These are phyloP conservation scores for Sporothrix sp. DNA, from an alignment of 2,329 filamentous ascomycete species.

Conservation along the genomic window DNA sequence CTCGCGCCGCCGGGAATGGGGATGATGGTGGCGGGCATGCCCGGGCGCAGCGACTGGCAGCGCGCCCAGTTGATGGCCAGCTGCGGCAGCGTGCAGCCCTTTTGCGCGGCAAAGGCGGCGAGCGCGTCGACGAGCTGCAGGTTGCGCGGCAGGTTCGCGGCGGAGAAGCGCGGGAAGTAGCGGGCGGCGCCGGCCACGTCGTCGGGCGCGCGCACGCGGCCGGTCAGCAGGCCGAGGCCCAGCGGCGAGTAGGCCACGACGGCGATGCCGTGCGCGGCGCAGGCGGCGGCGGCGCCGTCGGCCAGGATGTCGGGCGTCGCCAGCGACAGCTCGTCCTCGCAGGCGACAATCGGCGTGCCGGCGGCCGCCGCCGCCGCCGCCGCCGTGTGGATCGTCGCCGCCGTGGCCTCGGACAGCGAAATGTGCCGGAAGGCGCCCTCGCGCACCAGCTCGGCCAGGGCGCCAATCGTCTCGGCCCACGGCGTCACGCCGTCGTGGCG, in stretches of 20 bases:
- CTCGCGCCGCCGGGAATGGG: constrained; percentile 35
- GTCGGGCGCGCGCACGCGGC: background rate
- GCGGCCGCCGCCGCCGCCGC: constrained; percentile 26
- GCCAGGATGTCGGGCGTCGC: constrained; percentile 38
- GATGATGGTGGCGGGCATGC: constrained; percentile 37
- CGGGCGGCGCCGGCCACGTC: background rate
- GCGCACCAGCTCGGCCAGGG: constrained; percentile 40
- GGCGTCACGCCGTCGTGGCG: constrained; percentile 43
- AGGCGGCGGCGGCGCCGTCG: constrained; percentile 41
- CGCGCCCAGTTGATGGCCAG: constrained; percentile 48
- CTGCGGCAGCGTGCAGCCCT: constrained; percentile 40
- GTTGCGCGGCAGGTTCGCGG: constrained; percentile 44
- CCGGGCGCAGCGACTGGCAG: constrained; percentile 27
- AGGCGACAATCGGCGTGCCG: constrained; percentile 29
- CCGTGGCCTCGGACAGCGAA: constrained; percentile 42
- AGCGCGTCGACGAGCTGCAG: constrained; percentile 38
- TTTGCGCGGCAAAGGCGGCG: constrained; percentile 35
- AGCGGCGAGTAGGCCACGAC: constrained; percentile 49
- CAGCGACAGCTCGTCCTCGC: constrained; percentile 46
- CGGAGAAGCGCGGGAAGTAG: constrained; percentile 35
- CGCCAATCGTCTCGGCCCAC: constrained; percentile 34
- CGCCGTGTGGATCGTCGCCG: constrained; percentile 39
- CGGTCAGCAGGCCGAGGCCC: constrained; percentile 28
- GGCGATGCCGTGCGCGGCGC: constrained; percentile 44
- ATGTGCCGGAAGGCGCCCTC: constrained; percentile 34